Evolutionary conservation across 352 stramenopile species (phyloP).

Genomic region (Elongisporangium undulatum): DNA sequence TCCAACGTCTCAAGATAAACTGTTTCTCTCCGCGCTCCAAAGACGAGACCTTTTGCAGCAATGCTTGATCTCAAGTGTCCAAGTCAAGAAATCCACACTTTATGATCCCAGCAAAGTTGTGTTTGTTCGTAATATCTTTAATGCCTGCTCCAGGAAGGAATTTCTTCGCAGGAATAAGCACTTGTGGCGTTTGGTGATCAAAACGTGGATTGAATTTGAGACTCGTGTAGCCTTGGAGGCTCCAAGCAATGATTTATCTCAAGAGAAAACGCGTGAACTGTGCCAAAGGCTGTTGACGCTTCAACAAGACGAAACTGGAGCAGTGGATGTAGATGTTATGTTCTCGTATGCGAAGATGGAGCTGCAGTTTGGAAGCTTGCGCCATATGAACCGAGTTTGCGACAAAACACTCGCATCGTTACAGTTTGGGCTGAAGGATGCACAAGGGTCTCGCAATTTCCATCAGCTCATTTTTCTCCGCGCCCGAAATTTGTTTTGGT

Average conservation of each 20-base stretch:
- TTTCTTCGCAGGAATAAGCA: too few species aligned
- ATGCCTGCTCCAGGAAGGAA: too few species aligned
- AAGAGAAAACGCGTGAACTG: slow-evolving; percentile 13
- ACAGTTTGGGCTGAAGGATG: slow-evolving; percentile 1
- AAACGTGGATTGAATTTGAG: slow-evolving; percentile 42
- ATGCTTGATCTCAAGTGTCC: slow-evolving; percentile 16
- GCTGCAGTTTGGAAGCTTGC: slow-evolving; percentile 29
- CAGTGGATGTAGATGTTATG: slow-evolving; percentile 22
- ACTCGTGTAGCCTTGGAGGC: slow-evolving; percentile 12
- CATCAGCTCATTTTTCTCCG: slow-evolving; percentile 60
- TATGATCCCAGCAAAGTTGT: slow-evolving; percentile 31
- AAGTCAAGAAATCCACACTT: slow-evolving; percentile 14
- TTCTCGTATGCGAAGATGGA: slow-evolving; percentile 57
- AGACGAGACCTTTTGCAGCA: slow-evolving; percentile 21
- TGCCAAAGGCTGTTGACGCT: slow-evolving; percentile 23
- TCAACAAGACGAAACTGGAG: neutral
- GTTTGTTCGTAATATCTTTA: slow-evolving; percentile 39
- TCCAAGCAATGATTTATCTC: neutral
- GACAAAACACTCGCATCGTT: slow-evolving; percentile 46
- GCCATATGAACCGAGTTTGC: slow-evolving; percentile 46
- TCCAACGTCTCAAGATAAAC: slow-evolving; percentile 4
- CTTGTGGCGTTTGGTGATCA: too few species aligned
- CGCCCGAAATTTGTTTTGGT: slow-evolving; percentile 31
- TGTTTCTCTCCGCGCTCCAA: slow-evolving; percentile 24
- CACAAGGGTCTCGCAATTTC: slow-evolving; percentile 13